Percentiles rank a stretch among this genome's conserved stretches.
These are phyloP conservation scores for Alternaria arborescens DNA, from an alignment of 2,329 filamentous ascomycete species.

Conservation along the genomic window DNA sequence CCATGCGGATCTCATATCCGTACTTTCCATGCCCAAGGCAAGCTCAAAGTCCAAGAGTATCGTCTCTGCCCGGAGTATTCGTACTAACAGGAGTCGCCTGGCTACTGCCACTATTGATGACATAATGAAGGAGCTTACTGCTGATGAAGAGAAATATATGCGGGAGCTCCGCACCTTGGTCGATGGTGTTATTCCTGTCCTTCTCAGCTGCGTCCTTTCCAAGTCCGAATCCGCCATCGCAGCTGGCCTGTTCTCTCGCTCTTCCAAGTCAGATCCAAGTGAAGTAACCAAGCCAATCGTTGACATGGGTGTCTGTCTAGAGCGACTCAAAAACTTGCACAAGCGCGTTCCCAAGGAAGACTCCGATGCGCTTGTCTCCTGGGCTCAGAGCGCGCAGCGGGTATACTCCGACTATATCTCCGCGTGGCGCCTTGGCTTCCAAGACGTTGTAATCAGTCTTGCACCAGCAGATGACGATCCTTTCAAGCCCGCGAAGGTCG, in stretches of 20 bases:
- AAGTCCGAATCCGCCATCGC: slow-evolving; percentile 71
- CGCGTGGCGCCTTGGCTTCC: slow-evolving; percentile 91
- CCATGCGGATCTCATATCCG: slow-evolving; percentile 92
- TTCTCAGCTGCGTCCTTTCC: slow-evolving; percentile 83
- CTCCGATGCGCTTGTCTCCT: slow-evolving; percentile 75
- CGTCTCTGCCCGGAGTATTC: slow-evolving; percentile 79
- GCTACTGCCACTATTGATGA: slow-evolving; percentile 76
- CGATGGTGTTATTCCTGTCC: slow-evolving; percentile 91
- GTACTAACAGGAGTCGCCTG: slow-evolving; percentile 73
- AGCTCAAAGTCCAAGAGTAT: slow-evolving; percentile 73
- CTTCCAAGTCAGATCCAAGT: slow-evolving; percentile 63
- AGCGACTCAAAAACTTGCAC: slow-evolving; percentile 83
- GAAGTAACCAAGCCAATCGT: slow-evolving; percentile 86
- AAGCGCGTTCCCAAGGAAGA: slow-evolving; percentile 79
- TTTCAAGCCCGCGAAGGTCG: slow-evolving; percentile 57
- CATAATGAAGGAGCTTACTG: slow-evolving; percentile 78
- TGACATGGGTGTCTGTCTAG: slow-evolving; percentile 89
- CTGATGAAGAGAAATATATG: slow-evolving; percentile 88
- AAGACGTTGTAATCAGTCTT: slow-evolving; percentile 92
- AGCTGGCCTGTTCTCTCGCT: slow-evolving; percentile 72
- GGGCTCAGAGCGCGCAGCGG: slow-evolving; percentile 80
- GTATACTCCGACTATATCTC: slow-evolving; percentile 87
- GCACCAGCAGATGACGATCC: slow-evolving; percentile 73
- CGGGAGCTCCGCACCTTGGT: slow-evolving; percentile 92
- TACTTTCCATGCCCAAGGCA: slow-evolving; percentile 75